Percentiles rank a stretch among this genome's conserved stretches.
Conservation (phyloP, 2,329 filamentous ascomycete species). For the Knoxdaviesia proteae region DNA sequence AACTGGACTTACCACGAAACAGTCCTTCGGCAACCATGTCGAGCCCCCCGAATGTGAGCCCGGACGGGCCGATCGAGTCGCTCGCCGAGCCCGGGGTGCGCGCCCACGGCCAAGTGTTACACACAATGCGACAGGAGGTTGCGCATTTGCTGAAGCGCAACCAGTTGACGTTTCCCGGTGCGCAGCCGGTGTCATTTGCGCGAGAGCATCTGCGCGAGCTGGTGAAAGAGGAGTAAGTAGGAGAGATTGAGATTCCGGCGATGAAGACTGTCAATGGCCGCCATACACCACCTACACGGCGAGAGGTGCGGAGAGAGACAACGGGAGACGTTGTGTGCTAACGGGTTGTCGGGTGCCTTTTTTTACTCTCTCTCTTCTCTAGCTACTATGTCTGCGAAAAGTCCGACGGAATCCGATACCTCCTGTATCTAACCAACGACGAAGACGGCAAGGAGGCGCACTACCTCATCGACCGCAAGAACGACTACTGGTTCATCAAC, state of each 20-base stretch:
- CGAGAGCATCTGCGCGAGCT: constrained; percentile 67
- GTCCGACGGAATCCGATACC: constrained; percentile 84
- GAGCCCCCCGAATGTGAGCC: background rate
- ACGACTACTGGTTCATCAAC: constrained; percentile 80
- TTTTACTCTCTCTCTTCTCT: constrained; percentile 3
- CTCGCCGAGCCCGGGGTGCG: constrained; percentile 37
- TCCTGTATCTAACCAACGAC: constrained; percentile 69
- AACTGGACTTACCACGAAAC: no score
- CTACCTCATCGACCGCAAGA: constrained; percentile 93
- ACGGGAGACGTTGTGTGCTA: background rate
- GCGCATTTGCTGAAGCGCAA: constrained; percentile 52
- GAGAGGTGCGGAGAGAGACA: no score
- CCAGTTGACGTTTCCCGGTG: constrained; percentile 57
- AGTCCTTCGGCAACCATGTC: no score
- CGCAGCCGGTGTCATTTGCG: constrained; percentile 86
- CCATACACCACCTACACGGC: background rate
- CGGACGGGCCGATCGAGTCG: constrained; percentile 19
- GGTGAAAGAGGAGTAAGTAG: constrained; percentile 46
- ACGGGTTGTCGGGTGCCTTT: background rate
- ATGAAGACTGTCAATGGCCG: background rate
- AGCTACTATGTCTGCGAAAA: constrained; percentile 97
- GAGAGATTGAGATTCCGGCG: background rate
- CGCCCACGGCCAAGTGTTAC: constrained; percentile 37
- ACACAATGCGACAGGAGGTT: constrained; percentile 48
- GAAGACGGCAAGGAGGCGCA: constrained; percentile 44